Evolutionary conservation across 2,329 filamentous ascomycete genomes (phyloP).

Genomic region (Venturia aucupariae): DNA sequence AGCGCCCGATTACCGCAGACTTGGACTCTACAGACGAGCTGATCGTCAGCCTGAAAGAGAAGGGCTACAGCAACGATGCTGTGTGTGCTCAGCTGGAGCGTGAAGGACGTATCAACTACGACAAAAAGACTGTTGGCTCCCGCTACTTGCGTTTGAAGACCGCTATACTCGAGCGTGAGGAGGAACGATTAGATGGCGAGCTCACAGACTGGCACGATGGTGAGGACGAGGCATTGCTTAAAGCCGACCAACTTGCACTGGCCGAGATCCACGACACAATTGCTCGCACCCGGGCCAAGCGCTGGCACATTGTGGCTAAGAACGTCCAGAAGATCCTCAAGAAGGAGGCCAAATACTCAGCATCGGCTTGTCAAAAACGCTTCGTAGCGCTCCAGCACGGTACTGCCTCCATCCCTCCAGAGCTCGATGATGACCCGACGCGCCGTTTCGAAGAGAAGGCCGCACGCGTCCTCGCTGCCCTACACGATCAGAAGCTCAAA

Average conservation of each 20-base stretch:
- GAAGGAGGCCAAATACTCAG: conserved; percentile 34
- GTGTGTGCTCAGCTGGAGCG: conserved; percentile 34
- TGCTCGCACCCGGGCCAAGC: conserved; percentile 32
- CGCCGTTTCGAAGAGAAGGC: conserved; percentile 27
- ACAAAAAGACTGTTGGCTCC: conserved; percentile 38
- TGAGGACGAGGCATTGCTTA: conserved; percentile 39
- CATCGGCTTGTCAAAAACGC: conserved; percentile 37
- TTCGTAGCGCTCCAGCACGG: conserved; percentile 33
- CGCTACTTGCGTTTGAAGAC: conserved; percentile 38
- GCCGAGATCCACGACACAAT: conserved; percentile 34
- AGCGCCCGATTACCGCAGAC: conserved; percentile 28
- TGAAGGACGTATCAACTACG: conserved; percentile 35
- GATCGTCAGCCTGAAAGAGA: conserved; percentile 34
- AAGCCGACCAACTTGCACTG: conserved; percentile 33
- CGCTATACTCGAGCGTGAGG: conserved; percentile 33
- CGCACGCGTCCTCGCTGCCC: conserved; percentile 19
- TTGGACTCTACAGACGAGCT: conserved; percentile 41
- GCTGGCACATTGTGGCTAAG: conserved; percentile 36
- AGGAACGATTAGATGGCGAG: conserved; percentile 37
- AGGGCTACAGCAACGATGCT: conserved; percentile 34
- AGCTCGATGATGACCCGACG: conserved; percentile 32
- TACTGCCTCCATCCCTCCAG: conserved; percentile 36
- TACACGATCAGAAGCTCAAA: conserved; percentile 7
- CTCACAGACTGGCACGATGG: conserved; percentile 40
- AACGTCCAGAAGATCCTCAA: conserved; percentile 31